Percentiles rank a stretch among this genome's conserved stretches.
Conservation (phyloP, 2,329 filamentous ascomycete genomes). For the Magnaporthiopsis poae region DNA sequence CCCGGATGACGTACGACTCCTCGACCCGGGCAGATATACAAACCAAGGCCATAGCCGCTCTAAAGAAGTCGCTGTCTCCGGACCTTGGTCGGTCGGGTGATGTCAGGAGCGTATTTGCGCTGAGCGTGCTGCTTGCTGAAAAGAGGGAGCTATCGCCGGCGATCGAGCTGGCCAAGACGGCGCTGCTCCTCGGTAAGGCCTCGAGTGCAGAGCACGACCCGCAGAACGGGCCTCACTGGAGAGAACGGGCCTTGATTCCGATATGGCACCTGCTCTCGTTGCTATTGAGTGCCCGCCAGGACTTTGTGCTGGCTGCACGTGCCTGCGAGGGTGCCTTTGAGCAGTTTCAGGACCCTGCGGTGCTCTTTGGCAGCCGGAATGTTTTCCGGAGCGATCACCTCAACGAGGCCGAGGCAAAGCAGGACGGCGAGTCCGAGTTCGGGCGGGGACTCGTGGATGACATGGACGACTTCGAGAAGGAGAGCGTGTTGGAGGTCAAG, state of each 20-base stretch:
- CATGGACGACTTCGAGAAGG: constrained; percentile 76
- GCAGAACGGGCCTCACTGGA: constrained; percentile 43
- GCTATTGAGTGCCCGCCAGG: constrained; percentile 74
- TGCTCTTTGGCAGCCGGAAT: constrained; percentile 57
- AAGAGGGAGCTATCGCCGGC: constrained; percentile 70
- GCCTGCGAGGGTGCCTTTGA: constrained; percentile 87
- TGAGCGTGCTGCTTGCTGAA: constrained; percentile 80
- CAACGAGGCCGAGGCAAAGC: constrained; percentile 39
- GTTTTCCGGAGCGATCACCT: constrained; percentile 58
- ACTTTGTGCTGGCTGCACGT: constrained; percentile 68
- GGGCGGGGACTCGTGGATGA: constrained; percentile 56
- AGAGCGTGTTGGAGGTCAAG: constrained; percentile 82
- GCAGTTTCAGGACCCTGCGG: constrained; percentile 64
- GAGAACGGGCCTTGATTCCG: constrained; percentile 60
- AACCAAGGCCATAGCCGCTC: constrained; percentile 62
- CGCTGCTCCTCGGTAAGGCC: constrained; percentile 52
- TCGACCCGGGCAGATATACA: constrained; percentile 63
- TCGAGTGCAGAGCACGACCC: constrained; percentile 33
- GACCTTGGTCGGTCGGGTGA: constrained; percentile 58
- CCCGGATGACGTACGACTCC: constrained; percentile 68
- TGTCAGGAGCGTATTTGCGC: constrained; percentile 66
- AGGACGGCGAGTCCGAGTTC: constrained; percentile 19
- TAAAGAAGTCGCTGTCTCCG: constrained; percentile 63
- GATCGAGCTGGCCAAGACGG: constrained; percentile 71
- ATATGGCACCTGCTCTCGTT: constrained; percentile 87